Percentiles rank a stretch among this genome's conserved stretches.
phyloP scores from a whole-genome alignment of 2,329 filamentous ascomycete genomes.

The Scedosporium apiospermum region DNA sequence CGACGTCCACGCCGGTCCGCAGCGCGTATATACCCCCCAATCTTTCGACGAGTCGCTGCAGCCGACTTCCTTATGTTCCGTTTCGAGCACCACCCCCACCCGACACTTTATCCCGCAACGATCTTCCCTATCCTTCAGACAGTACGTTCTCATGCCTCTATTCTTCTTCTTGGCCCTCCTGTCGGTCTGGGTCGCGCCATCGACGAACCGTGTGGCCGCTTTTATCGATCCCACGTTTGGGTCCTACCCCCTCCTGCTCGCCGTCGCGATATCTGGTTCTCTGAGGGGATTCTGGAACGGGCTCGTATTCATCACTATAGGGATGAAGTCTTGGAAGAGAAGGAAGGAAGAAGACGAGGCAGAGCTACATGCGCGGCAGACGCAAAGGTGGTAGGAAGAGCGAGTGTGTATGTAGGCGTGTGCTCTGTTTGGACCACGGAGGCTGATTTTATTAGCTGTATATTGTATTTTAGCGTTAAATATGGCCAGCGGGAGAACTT shows the following conservation, averaged over 20 bases:
- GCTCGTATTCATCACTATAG: constrained; percentile 1
- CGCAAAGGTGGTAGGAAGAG: too few relatives aligned
- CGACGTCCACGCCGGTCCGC: not conserved
- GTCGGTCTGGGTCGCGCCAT: constrained; percentile 3
- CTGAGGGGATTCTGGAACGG: constrained; percentile 4
- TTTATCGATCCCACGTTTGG: not conserved
- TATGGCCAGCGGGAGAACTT: too few relatives aligned
- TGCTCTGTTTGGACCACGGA: too few relatives aligned
- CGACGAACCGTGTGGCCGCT: not conserved
- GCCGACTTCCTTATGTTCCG: not conserved
- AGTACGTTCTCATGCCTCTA: constrained; percentile 4
- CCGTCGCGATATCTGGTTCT: not conserved
- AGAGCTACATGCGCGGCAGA: not conserved
- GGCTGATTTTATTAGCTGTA: too few relatives aligned
- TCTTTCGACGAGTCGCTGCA: constrained; percentile 1
- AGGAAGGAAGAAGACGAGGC: not conserved
- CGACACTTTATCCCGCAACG: not conserved
- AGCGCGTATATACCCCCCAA: not conserved
- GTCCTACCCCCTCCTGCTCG: not conserved
- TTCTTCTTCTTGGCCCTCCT: constrained; percentile 3
- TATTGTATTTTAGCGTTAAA: too few relatives aligned
- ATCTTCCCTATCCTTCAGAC: not conserved
- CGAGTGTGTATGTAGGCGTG: too few relatives aligned
- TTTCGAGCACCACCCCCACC: not conserved
- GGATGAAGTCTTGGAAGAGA: constrained; percentile 3